phyloP scores from a whole-genome alignment of 2,329 filamentous ascomycete genomes.

The Diaporthe sp. region DNA sequence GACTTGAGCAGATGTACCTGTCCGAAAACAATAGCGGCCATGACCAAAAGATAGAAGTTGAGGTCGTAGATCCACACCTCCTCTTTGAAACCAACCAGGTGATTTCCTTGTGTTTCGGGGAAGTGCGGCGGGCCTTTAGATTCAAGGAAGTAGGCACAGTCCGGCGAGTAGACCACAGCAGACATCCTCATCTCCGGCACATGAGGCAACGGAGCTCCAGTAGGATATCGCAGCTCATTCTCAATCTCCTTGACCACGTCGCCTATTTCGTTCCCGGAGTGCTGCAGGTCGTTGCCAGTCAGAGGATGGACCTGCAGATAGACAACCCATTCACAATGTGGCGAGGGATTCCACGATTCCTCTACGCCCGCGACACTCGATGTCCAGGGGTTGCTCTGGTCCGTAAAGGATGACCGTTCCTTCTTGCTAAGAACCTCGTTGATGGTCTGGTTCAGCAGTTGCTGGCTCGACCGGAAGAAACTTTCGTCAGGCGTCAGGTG shows the following conservation, averaged over 20 bases:
- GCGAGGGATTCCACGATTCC: constrained; percentile 71
- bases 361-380: constrained; percentile 74
- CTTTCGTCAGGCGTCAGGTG: constrained; percentile 78
- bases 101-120: constrained; percentile 63
- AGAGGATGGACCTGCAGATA: constrained; percentile 83
- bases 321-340: constrained; percentile 90
- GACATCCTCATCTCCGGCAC: constrained; percentile 73
- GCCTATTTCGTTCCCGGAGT: constrained; percentile 51
- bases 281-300: constrained; percentile 49
- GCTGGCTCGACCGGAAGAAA: constrained; percentile 71
- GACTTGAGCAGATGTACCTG: constrained; percentile 74
- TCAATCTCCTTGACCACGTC: constrained; percentile 69
- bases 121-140: constrained; percentile 73
- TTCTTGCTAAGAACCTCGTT: constrained; percentile 76
- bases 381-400: constrained; percentile 81
- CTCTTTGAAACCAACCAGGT: constrained; percentile 72
- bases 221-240: constrained; percentile 72
- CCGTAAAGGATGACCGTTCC: constrained; percentile 66
- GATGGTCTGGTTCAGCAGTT: constrained; percentile 81
- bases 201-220: constrained; percentile 69
- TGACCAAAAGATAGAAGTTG: constrained; percentile 71
- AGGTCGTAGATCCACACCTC: constrained; percentile 70
- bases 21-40: constrained; percentile 69
- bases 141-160: constrained; percentile 77
- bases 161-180: constrained; percentile 75